Evolutionary conservation across 176 grass and related monocot genomes (phyloP).

Genomic region (Canna indica): DNA sequence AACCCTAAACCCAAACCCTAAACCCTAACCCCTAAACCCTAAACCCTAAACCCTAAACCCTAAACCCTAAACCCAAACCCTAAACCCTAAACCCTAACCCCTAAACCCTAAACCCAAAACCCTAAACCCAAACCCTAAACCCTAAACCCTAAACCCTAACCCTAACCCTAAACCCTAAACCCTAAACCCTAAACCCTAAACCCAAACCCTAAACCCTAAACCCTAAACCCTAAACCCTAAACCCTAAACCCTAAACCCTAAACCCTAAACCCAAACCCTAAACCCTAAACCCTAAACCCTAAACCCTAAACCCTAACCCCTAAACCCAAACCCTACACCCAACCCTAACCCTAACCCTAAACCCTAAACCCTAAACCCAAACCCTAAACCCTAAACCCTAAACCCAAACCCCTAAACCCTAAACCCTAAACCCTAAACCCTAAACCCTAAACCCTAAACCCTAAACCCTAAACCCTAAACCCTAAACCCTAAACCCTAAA

Average conservation of each 20-base stretch:
- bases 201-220: slow-evolving; percentile 17
- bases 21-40: slow-evolving; percentile 14
- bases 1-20: slow-evolving; percentile 22
- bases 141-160: slow-evolving; percentile 15
- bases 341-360: slow-evolving; percentile 13
- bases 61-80: slow-evolving; percentile 14
- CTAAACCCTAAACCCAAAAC: slow-evolving; percentile 15
- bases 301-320: neutral
- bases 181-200: slow-evolving; percentile 26
- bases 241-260: slow-evolving; percentile 7
- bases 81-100: slow-evolving; percentile 1
- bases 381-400: slow-evolving; percentile 14
- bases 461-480: slow-evolving; percentile 19
- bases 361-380: slow-evolving; percentile 23
- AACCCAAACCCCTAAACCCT: neutral
- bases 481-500: slow-evolving; percentile 11
- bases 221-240: slow-evolving; percentile 15
- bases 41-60: slow-evolving; percentile 2
- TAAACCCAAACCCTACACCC: neutral
- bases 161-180: slow-evolving; percentile 24
- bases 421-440: slow-evolving; percentile 8
- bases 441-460: slow-evolving; percentile 20
- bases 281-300: neutral
- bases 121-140: slow-evolving; percentile 12
- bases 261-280: neutral